Evolutionary conservation across 805 yeast species (phyloP).

Genomic region (Suhomyces kilbournensis): DNA sequence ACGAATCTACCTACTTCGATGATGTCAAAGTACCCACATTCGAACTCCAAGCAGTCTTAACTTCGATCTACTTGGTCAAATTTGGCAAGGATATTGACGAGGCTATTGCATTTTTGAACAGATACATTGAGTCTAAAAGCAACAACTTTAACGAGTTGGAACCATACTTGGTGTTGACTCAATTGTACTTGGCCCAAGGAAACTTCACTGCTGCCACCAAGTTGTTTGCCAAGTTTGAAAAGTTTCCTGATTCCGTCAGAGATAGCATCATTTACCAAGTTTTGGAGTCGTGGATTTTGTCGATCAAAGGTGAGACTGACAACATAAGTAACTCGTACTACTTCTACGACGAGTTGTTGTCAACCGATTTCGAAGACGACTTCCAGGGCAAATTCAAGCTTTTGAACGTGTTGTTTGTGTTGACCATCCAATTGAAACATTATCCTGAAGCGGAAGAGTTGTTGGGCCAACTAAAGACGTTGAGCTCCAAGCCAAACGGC

Average conservation of each 20-base stretch:
- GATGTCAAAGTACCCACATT: conserved; percentile 32
- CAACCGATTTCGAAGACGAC: conserved; percentile 41
- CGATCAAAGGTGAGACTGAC: conserved; percentile 40
- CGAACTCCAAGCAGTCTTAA: conserved; percentile 42
- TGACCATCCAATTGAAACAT: conserved; percentile 76
- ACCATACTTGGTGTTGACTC: conserved; percentile 39
- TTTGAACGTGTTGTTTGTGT: conserved; percentile 60
- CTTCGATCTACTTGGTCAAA: conserved; percentile 37
- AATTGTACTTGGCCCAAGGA: conserved; percentile 39
- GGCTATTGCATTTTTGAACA: conserved; percentile 31
- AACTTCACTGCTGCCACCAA: conserved; percentile 31
- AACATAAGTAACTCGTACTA: conserved; percentile 45
- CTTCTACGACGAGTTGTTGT: conserved; percentile 78
- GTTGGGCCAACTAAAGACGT: conserved; percentile 39
- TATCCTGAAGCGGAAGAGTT: conserved; percentile 79
- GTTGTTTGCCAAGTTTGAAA: conserved; percentile 29
- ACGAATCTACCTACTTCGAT: conserved; percentile 41
- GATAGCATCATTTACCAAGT: conserved; percentile 78
- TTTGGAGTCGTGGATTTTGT: conserved; percentile 65
- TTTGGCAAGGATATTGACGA: conserved; percentile 34
- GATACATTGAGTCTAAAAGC: conserved; percentile 23
- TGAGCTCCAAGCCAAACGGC: conserved; percentile 34
- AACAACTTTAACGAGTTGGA: conserved; percentile 34
- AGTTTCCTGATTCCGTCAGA: conserved; percentile 32
- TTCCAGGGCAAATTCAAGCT: conserved; percentile 31